These are phyloP conservation scores for Fusarium xylarioides DNA, from an alignment of 2,329 filamentous ascomycete species.

Conservation along the genomic window DNA sequence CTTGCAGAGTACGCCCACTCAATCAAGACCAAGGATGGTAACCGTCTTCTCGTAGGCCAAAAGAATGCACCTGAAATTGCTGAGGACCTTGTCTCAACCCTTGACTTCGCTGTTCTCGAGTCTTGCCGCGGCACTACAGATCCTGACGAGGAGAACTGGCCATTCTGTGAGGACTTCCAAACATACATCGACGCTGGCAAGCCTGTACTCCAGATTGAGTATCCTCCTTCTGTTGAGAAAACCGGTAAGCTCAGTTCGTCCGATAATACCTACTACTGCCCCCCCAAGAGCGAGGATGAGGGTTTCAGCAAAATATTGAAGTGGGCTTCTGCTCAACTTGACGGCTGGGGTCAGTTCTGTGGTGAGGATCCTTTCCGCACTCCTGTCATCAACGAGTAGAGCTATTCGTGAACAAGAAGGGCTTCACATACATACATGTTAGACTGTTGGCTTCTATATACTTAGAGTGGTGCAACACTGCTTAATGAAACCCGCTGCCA, in stretches of 20 bases:
- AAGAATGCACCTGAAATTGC: constrained; percentile 47
- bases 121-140: constrained; percentile 45
- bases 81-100: constrained; percentile 33
- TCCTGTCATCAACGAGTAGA: constrained; percentile 33
- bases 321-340: constrained; percentile 45
- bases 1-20: constrained; percentile 45
- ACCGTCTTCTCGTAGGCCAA: constrained; percentile 45
- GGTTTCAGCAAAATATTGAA: constrained; percentile 48
- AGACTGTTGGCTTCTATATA: neutral
- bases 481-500: neutral
- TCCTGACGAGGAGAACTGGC: constrained; percentile 22
- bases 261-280: constrained; percentile 43
- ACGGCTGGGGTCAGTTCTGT: constrained; percentile 48
- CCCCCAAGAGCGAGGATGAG: constrained; percentile 37
- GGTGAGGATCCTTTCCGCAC: constrained; percentile 39
- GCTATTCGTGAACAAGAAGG: neutral
- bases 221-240: constrained; percentile 42
- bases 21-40: constrained; percentile 37
- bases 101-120: constrained; percentile 50
- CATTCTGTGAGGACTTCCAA: constrained; percentile 46
- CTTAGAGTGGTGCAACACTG: neutral
- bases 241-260: constrained; percentile 36
- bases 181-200: constrained; percentile 42
- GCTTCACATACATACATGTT: neutral
- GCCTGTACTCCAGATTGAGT: constrained; percentile 49